Evolutionary conservation across 2,329 filamentous ascomycete genomes (phyloP), one percentile per base, ranked within the genome.

Genomic region (Ascochyta pisi): DNA sequence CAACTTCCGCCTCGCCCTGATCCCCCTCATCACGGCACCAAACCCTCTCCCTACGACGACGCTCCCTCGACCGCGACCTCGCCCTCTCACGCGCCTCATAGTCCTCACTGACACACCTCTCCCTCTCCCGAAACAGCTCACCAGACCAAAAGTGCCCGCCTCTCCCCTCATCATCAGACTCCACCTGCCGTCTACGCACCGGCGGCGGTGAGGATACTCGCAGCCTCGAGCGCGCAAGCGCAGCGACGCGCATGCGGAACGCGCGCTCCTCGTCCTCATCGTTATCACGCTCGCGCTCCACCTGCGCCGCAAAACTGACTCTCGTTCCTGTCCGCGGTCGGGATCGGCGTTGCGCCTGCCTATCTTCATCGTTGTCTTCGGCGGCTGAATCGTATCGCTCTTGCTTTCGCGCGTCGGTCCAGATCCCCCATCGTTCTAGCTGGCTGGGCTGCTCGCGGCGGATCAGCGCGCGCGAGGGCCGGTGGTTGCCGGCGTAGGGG

Each of bases 341-440:
- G 19, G 19, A 19, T 19, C 19, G 19, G 37, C 9, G 35, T 19
- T 6, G 35, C n/a, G 16, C 35, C 8, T n/a, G 23, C 7, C 24
- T 50, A 19, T 51, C 52, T 23, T 38, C 27, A 19, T 50, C 37
- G 15, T 55, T 40, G 7, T 55, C 52, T 41, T 61, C 59, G 16
- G 45, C 48, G 26, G 48, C 41, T 0, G 46, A 56, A 19, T 56
- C 47, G 31, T 15, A 23, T 10, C 41, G 44, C 26, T 22, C 29
- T 8, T 19, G 37, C 26, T 44, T 16, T 16, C 45, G 12, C 27
- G 54, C 6, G 39, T 33, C 16, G 61, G 65, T 65, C 53, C 67
- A 71, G 60, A 74, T 60, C 53, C 71, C 71, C 63, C 70, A 74
- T 48, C 71, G 71, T 54, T 73, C 53, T 19, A 56, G 53, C 29